Percentiles rank a stretch among this genome's conserved stretches.
phyloP scores from a whole-genome alignment of 306 rosid genomes.

The Begonia loranthoides region DNA sequence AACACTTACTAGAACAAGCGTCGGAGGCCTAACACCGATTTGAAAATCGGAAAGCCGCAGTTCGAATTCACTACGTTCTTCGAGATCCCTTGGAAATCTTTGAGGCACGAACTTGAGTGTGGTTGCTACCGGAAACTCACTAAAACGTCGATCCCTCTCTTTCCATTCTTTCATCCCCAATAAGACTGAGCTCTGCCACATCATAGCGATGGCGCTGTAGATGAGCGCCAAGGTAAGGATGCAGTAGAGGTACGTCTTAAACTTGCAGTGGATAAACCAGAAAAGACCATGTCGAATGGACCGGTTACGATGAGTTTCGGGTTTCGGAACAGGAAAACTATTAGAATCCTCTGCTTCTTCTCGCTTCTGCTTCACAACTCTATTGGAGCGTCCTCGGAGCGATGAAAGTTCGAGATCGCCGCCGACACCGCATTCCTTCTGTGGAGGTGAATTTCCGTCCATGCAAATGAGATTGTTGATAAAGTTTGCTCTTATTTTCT shows the following conservation, averaged over 20 bases:
- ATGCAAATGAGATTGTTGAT: too few species aligned
- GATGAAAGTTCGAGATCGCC: too few species aligned
- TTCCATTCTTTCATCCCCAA: conserved; percentile 43
- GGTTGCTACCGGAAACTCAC: conserved; percentile 35
- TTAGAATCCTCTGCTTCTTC: too few species aligned
- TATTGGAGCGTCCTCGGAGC: too few species aligned
- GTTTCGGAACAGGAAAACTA: too few species aligned
- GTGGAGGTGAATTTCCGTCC: too few species aligned
- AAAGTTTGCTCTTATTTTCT: too few species aligned
- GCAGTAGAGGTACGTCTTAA: conserved; percentile 38
- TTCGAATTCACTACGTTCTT: conserved; percentile 43
- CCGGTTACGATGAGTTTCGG: conserved; percentile 18
- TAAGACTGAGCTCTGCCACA: conserved; percentile 68
- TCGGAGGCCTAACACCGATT: conserved; percentile 52
- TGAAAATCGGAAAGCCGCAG: conserved; percentile 33
- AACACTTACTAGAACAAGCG: conserved; percentile 78
- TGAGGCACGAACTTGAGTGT: conserved; percentile 63
- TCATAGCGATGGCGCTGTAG: conserved; percentile 43
- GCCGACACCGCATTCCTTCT: too few species aligned
- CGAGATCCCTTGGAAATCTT: conserved; percentile 24
- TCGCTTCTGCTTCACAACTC: too few species aligned
- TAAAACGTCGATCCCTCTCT: conserved; percentile 23
- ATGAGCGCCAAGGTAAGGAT: conserved; percentile 34
- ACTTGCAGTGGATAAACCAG: conserved; percentile 34
- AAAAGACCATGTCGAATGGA: conserved; percentile 44